Conservation (phyloP, 805 yeast genomes). For the Candida hispaniensis region DNA sequence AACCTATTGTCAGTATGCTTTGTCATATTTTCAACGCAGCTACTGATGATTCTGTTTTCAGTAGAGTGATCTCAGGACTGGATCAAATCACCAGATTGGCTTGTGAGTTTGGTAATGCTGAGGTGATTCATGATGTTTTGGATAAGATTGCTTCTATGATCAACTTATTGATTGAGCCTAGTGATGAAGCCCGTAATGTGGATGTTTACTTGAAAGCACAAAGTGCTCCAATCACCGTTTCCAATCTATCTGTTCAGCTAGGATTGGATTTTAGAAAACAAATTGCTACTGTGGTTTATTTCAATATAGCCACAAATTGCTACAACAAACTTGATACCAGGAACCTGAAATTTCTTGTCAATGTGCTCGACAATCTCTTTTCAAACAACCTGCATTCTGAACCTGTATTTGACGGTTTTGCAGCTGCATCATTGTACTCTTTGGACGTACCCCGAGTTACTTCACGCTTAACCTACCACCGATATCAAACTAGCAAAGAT, state of each 20-base stretch:
- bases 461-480: conserved; percentile 55
- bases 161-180: conserved; percentile 50
- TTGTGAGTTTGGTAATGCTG: conserved; percentile 44
- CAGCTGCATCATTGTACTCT: conserved; percentile 23
- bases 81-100: conserved; percentile 80
- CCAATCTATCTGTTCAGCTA: conserved; percentile 69
- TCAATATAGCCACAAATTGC: conserved; percentile 41
- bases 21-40: conserved; percentile 78
- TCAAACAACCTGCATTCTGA: conserved; percentile 7
- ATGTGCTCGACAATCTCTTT: conserved; percentile 11
- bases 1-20: conserved; percentile 57
- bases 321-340: conserved; percentile 2
- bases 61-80: conserved; percentile 76
- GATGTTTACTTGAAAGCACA: conserved; percentile 41
- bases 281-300: conserved; percentile 72
- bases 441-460: conserved; percentile 47
- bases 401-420: conserved; percentile 8
- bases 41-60: conserved; percentile 76
- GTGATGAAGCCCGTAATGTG: conserved; percentile 20
- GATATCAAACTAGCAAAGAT: conserved; percentile 53
- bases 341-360: conserved; percentile 5
- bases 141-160: conserved; percentile 44
- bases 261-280: conserved; percentile 92
- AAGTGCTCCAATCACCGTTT: conserved; percentile 51
- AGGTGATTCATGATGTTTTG: conserved; percentile 32